phyloP scores from a whole-genome alignment of 805 yeast genomes.

The Saccharomycopsis sp. region DNA sequence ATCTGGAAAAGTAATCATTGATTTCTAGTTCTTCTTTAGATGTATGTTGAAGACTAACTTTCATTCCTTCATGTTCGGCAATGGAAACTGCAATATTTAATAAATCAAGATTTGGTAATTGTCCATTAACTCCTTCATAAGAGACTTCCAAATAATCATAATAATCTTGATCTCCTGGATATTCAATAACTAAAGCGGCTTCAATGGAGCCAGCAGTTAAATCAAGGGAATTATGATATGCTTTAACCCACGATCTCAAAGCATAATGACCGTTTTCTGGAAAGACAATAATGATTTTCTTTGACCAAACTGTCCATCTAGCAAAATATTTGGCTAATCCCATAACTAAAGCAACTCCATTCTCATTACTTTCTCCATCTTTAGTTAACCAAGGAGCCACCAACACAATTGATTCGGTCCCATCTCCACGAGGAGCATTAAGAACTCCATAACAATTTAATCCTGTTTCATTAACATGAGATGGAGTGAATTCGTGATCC shows the following conservation, averaged over 20 bases:
- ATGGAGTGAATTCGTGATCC: slow-evolving; percentile 28
- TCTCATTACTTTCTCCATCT: slow-evolving; percentile 56
- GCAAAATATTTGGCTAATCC: slow-evolving; percentile 73
- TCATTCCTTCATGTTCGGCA: slow-evolving; percentile 66
- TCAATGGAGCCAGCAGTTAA: slow-evolving; percentile 90
- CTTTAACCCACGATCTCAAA: slow-evolving; percentile 83
- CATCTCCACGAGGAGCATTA: slow-evolving; percentile 93
- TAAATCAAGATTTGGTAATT: slow-evolving; percentile 86
- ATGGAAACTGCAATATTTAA: slow-evolving; percentile 72
- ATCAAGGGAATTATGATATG: slow-evolving; percentile 78
- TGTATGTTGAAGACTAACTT: slow-evolving; percentile 54
- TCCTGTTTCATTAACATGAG: slow-evolving; percentile 27
- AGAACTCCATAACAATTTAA: slow-evolving; percentile 64
- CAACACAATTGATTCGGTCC: slow-evolving; percentile 88
- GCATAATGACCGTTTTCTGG: slow-evolving; percentile 63
- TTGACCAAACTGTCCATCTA: slow-evolving; percentile 90
- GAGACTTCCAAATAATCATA: slow-evolving; percentile 64
- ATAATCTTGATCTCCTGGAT: slow-evolving; percentile 51
- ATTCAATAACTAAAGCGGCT: slow-evolving; percentile 80
- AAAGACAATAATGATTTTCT: slow-evolving; percentile 78
- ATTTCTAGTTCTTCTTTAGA: slow-evolving; percentile 35
- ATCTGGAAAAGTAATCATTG: slow-evolving; percentile 42
- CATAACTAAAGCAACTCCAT: slow-evolving; percentile 67
- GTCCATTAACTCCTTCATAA: slow-evolving; percentile 91
- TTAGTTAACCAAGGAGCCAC: slow-evolving; percentile 81